Conservation (phyloP, 192 early-diverging fungal species). For the Blastocladiella britannica region DNA sequence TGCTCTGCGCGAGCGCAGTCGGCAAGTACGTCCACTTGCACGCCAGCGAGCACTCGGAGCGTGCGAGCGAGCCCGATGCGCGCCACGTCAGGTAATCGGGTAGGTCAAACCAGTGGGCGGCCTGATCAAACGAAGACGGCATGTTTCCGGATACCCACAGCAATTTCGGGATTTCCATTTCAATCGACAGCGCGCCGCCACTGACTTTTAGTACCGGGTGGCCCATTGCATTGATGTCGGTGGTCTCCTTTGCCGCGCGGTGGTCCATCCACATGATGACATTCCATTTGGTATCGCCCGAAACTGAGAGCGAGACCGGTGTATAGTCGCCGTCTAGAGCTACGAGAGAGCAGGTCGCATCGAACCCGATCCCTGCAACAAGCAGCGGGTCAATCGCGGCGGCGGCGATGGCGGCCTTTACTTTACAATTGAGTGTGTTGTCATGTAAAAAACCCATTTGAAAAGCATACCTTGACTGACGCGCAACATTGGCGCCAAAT, state of each 20-base stretch:
- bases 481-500: conserved; percentile 38
- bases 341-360: conserved; percentile 55
- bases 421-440: too few species aligned
- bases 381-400: conserved; percentile 9
- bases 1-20: conserved; percentile 3
- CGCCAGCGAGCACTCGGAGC: conserved; percentile 38
- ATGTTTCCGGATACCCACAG: conserved; percentile 43
- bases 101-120: conserved; percentile 41
- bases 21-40: conserved; percentile 46
- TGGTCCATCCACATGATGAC: conserved; percentile 55
- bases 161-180: conserved; percentile 61
- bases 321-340: conserved; percentile 21
- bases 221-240: conserved; percentile 29
- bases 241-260: conserved; percentile 36
- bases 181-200: conserved; percentile 42
- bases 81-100: conserved; percentile 49
- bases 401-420: conserved; percentile 12
- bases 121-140: conserved; percentile 4
- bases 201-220: conserved; percentile 35
- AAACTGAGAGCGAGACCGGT: conserved; percentile 24
- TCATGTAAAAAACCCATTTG: too few species aligned
- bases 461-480: conserved; percentile 20
- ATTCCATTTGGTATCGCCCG: conserved; percentile 28
- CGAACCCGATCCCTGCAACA: conserved; percentile 50
- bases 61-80: conserved; percentile 28